phyloP scores from a whole-genome alignment of 768 basidiomycete species.

The Lactifluus pinguis region DNA sequence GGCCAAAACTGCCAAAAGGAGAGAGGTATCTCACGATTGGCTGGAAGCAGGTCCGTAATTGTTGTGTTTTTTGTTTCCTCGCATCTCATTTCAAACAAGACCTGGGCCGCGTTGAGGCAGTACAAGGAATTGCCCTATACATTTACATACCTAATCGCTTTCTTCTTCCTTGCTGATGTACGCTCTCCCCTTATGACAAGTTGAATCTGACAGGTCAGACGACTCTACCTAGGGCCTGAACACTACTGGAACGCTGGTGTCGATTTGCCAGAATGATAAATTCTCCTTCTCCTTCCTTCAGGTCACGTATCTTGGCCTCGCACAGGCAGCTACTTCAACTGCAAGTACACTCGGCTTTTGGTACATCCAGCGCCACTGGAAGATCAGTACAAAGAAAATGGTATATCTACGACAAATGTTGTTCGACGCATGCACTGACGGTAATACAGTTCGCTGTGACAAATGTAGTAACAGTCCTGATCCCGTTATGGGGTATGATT shows the following conservation, averaged over 20 bases:
- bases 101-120: constrained; percentile 67
- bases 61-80: not conserved
- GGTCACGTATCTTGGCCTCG: constrained; percentile 68
- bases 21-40: constrained; percentile 74
- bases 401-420: constrained; percentile 21
- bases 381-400: constrained; percentile 76
- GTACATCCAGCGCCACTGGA: constrained; percentile 75
- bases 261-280: constrained; percentile 74
- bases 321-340: constrained; percentile 70
- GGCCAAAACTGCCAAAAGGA: constrained; percentile 67
- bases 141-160: constrained; percentile 67
- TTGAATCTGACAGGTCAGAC: not conserved
- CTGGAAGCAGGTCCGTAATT: constrained; percentile 62
- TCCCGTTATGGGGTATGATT: constrained; percentile 81
- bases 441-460: constrained; percentile 56
- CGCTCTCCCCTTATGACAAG: constrained; percentile 19
- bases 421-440: not conserved
- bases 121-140: constrained; percentile 75
- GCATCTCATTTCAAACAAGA: constrained; percentile 32
- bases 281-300: constrained; percentile 76
- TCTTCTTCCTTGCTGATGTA: constrained; percentile 74
- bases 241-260: constrained; percentile 66
- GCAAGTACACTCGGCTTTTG: constrained; percentile 65
- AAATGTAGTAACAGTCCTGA: constrained; percentile 65
- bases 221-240: constrained; percentile 51